phyloP scores from a whole-genome alignment of 202 grass and related monocot species.

The Zizania palustris region DNA sequence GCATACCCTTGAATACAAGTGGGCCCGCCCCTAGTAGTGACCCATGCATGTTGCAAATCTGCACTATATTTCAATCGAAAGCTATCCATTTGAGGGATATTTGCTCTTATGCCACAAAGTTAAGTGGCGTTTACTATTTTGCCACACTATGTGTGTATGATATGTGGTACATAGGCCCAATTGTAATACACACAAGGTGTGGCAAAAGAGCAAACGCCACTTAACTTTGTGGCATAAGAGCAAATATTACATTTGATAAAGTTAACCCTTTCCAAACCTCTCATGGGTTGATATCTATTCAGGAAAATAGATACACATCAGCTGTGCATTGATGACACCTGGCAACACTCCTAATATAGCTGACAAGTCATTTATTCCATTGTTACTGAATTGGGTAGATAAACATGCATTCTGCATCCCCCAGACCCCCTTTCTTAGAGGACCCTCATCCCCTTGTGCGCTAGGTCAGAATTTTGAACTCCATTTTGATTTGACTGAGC shows the following conservation, averaged over 20 bases:
- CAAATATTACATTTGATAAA: too few species aligned
- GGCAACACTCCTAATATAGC: constrained; percentile 24
- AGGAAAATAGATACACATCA: not conserved
- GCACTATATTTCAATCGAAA: constrained; percentile 26
- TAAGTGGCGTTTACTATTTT: too few species aligned
- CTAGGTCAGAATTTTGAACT: not conserved
- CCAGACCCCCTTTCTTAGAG: not conserved
- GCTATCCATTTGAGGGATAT: not conserved
- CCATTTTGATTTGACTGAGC: constrained; percentile 19
- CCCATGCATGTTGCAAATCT: not conserved
- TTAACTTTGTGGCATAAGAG: too few species aligned
- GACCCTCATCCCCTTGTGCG: not conserved
- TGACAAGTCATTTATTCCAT: not conserved
- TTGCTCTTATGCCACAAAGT: too few species aligned
- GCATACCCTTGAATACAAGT: too few species aligned
- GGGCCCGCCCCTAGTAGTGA: too few species aligned
- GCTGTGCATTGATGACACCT: constrained; percentile 6
- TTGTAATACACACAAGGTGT: too few species aligned
- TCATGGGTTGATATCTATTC: constrained; percentile 3
- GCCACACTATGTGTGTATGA: too few species aligned
- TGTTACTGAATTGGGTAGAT: constrained; percentile 21
- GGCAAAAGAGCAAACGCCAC: too few species aligned
- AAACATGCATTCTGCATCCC: constrained; percentile 1
- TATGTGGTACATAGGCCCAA: too few species aligned
- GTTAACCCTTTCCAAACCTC: not conserved